These are phyloP conservation scores for Annona squamosa DNA, from an alignment of 164 flowering plant genomes.

Conservation along the genomic window DNA sequence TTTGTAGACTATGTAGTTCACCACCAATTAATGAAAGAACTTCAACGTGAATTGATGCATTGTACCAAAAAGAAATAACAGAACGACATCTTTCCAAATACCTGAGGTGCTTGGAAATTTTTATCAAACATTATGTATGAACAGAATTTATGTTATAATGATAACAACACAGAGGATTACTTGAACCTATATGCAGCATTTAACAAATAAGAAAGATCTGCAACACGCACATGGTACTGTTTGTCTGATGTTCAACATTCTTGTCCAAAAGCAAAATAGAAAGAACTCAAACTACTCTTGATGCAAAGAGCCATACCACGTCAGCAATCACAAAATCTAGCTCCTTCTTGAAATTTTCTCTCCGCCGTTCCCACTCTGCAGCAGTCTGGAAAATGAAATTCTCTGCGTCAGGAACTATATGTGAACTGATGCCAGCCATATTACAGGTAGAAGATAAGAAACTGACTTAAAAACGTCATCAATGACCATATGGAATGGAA, in stretches of 20 bases:
- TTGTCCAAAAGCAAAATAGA: neutral
- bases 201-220: neutral
- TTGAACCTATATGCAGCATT: neutral
- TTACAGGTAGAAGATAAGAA: neutral
- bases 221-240: neutral
- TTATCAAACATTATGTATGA: neutral
- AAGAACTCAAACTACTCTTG: neutral
- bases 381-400: constrained; percentile 49
- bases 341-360: constrained; percentile 82
- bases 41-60: neutral
- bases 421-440: neutral
- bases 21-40: neutral
- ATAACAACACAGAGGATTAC: neutral
- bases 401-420: neutral
- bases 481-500: too few relatives aligned
- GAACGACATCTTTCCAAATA: neutral
- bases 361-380: constrained; percentile 74
- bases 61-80: neutral
- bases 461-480: too few relatives aligned
- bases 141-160: neutral
- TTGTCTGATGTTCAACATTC: neutral
- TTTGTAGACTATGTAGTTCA: neutral
- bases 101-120: neutral
- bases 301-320: constrained; percentile 55
- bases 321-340: constrained; percentile 91